Evolutionary conservation across 1,139 yeast genomes (phyloP), one percentile per base, ranked within the genome.

Genomic region (Scheffersomyces stambukii): DNA sequence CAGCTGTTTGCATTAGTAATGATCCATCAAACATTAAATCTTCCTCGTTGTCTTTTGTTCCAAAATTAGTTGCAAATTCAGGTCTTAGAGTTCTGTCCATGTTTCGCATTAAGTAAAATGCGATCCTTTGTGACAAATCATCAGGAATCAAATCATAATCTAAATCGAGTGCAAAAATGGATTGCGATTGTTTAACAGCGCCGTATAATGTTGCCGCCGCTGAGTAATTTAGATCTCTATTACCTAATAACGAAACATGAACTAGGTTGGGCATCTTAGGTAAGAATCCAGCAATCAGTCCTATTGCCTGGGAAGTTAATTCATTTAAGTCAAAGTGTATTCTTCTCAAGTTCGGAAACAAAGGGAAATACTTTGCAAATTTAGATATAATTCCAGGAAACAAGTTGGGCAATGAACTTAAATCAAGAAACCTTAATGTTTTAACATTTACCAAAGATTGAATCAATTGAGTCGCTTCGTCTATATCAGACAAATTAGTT

Each of bases 91-190:
- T 63, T 27, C 56, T 62, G 46, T 85, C 89, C 82, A 88, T 80
- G 50, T 88, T 88, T 46, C 82, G 73, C 81, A 88, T 79, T 46
- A 89, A 65, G 48, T 82, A 81, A 36, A 83, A 74, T 0, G 94
- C 93, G 38, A 88, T 75, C 50, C 89, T 73, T 23, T 88, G 83
- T 16, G 82, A 75, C 27, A 88, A 64, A 38, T 77, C 77, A 38
- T 81, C 88, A 11, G 84, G 75, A 33, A 85, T 70, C 35, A 70
- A 55, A 29, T 75, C 82, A 40, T 75, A 73, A 47, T 86, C 95
- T 31, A 85, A 60, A 43, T 85, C 95, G 30, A 89, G 58, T 2
- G 81, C 77, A 40, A 77, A 77, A 16, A 89, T 62, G 4, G 82
- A 67, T 17, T 62, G 62, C 0, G 93, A 80, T 19, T 69, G 58